These are phyloP conservation scores for Aspergillus panamensis DNA, from an alignment of 495 filamentous ascomycete species.

Conservation along the genomic window DNA sequence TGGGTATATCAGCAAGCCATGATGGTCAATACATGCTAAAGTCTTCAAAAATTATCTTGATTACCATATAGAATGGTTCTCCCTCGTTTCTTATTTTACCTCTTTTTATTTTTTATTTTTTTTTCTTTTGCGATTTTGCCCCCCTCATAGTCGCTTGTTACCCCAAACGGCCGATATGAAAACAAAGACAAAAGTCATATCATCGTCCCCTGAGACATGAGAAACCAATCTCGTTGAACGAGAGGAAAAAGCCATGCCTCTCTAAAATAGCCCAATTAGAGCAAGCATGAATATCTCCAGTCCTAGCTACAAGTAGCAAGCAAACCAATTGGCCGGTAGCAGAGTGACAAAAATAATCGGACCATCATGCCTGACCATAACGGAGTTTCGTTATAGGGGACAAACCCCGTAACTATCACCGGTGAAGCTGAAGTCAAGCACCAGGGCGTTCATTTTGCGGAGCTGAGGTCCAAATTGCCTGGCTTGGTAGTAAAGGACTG, in stretches of 20 bases:
- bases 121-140: not conserved
- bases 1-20: constrained; percentile 27
- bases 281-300: constrained; percentile 4
- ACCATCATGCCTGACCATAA: not conserved
- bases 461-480: not conserved
- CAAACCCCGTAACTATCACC: no score
- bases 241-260: constrained; percentile 34
- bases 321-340: not conserved
- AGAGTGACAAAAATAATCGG: not conserved
- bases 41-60: constrained; percentile 3
- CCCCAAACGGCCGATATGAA: not conserved
- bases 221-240: constrained; percentile 27
- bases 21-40: constrained; percentile 18
- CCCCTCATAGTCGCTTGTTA: not conserved
- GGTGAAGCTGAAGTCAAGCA: no score
- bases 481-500: not conserved
- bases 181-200: constrained; percentile 8
- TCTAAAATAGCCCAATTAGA: constrained; percentile 21
- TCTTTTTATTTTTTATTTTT: not conserved
- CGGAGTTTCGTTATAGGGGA: not conserved
- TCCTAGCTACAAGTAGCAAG: not conserved
- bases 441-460: no score
- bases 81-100: not conserved
- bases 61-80: constrained; percentile 8
- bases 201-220: constrained; percentile 20